Base-by-base conservation (phyloP, 495 filamentous ascomycete species). In the Recurvomyces mirabilis region DNA sequence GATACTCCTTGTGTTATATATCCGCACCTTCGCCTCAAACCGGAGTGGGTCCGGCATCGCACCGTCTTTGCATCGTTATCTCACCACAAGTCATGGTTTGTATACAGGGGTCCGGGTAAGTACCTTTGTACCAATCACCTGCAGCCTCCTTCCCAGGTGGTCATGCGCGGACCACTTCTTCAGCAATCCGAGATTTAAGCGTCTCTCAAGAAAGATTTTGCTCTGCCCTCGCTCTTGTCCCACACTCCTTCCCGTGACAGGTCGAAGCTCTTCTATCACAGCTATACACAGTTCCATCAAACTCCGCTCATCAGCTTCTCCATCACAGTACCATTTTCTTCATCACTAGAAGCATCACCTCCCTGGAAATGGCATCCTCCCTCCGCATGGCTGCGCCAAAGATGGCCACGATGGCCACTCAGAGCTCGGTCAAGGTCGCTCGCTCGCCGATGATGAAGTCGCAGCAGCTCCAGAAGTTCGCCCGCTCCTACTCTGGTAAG, bases 351-450 rank as follows among this genome's bases (percentile, higher is more conserved):
- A 43, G 21, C 18, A 29, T 21, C 25, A 49, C 29, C 15, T 13
- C 35, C 46, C 21, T 40, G 32, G 22, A 43, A 52, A 55, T 55
- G 52, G 48, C 52, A 17, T 51, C 52, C 13, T 51, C 52, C 18
- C 44, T 53, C 32, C 52, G 52, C 39, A 15, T 52, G 11, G 42
- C 49, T 22, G 48, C 48, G 15, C 52, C 52, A 24, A 55, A 52
- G 40, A 55, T 55, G 48, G 47, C 48, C 38, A 47, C 48, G 3
- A 55, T 52, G 52, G 52, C 46, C 48, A 45, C 42, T 19, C 41
- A 41, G 43, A 48, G 47, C 48, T 40, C 52, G 32, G 39, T 52
- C 38, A 55, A 47, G 44, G 48, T 45, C 36, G 52, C 52, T 47
- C 52, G 52, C 23, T 47, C 45, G 24, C 52, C 52, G 6, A 52